Evolutionary conservation across 2,329 filamentous ascomycete species (phyloP).

Genomic region (Blastomyces emzantsi): DNA sequence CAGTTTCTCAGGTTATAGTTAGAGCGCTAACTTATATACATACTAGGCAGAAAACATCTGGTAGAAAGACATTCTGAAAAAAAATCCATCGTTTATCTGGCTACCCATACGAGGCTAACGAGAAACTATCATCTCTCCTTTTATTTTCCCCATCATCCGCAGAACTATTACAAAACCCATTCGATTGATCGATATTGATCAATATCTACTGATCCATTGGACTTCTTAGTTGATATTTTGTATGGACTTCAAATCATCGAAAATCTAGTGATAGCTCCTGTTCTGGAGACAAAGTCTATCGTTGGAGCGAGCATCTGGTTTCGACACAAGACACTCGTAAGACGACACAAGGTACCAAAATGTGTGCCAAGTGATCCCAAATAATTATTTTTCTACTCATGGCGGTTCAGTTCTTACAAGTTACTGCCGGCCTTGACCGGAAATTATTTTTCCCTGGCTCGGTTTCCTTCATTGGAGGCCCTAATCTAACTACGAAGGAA

Average conservation of each 20-base stretch:
- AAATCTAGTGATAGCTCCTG: not conserved
- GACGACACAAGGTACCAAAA: not conserved
- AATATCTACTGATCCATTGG: not conserved
- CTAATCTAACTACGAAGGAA: not conserved
- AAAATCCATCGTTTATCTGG: too few relatives aligned
- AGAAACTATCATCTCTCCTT: too few relatives aligned
- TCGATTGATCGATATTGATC: not conserved
- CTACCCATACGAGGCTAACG: too few relatives aligned
- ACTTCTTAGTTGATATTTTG: not conserved
- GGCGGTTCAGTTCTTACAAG: too few relatives aligned
- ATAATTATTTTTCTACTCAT: not conserved
- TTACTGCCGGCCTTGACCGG: not conserved
- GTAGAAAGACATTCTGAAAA: too few relatives aligned
- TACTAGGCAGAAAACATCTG: too few relatives aligned
- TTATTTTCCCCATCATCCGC: too few relatives aligned
- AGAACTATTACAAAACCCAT: not conserved
- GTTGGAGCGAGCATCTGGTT: not conserved
- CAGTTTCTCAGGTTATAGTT: too few relatives aligned
- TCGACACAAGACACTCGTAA: not conserved
- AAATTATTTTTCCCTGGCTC: not conserved
- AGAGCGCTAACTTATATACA: too few relatives aligned
- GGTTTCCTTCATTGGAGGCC: not conserved
- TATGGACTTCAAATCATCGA: not conserved
- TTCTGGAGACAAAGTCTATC: not conserved
- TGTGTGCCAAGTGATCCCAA: not conserved